Base-by-base conservation (phyloP, 192 early-diverging fungal species). In the Cetraspora pellucida region DNA sequence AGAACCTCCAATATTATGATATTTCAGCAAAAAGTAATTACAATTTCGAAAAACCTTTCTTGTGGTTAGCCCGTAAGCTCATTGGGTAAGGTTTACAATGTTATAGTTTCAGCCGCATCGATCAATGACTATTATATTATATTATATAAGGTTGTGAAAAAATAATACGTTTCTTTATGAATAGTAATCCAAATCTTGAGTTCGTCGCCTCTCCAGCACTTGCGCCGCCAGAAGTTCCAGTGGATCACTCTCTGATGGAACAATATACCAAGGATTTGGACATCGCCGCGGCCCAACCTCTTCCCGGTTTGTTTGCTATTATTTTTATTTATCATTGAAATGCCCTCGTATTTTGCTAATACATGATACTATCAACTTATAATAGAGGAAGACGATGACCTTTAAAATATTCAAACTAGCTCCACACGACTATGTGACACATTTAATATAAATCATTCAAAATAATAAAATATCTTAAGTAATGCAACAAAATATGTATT, bases 1-100 rank as follows among this genome's bases (percentile, higher is more conserved):
- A 98, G 93, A 98, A 98, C 87, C 91, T 99, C 47, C 98, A 99
- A 90, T 99, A 99, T 93, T 99, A 98, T 87, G 98, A 99, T 85
- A 99, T 99, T 84, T 94, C 93, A 71, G 98, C 98, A 81, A 99
- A 99, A 91, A 91, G 89, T 83, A 99, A 99, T 92, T 99, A 98
- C 90, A 99, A 98, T 91, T 98, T 98, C 83, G 98, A 99, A 89
- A 99, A 99, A 93, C 98, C 98, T 72, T 98, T 98, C 94, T 89
- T 99, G 79, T 99, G 97, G 97, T 93, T 99, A 76, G 97, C 96
- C 28, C 92, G 98, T 78, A 98, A 98, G 92, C 89, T 99, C 74
- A 87, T 93, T 75, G 97, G 82, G 87, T 90, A 81, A 44, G 84
- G 31, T 17, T 17, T 17, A 7, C 19, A 21, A 9, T 64, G 19